Evolutionary conservation across 1,139 yeast species (phyloP).

Genomic region (Scheffersomyces parashehatae): DNA sequence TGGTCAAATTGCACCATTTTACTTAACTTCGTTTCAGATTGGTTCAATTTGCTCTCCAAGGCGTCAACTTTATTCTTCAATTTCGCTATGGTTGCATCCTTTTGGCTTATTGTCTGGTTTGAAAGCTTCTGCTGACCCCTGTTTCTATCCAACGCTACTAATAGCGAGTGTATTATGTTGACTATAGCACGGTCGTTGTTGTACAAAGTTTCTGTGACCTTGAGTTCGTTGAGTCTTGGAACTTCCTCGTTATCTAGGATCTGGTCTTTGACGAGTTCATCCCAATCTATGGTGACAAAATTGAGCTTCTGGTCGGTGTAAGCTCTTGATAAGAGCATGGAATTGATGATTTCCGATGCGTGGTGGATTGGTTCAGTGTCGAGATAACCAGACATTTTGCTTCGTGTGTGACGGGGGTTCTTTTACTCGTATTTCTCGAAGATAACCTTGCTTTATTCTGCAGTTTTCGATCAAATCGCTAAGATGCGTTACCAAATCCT

Average conservation of each 20-base stretch:
- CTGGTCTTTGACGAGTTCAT: conserved; percentile 20
- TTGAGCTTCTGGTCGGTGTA: conserved; percentile 34
- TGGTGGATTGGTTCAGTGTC: conserved; percentile 36
- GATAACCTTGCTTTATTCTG: no score
- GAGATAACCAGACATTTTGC: conserved; percentile 2
- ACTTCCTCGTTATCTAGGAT: neutral
- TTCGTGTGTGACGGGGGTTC: no score
- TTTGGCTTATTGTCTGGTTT: conserved; percentile 28
- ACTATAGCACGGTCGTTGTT: conserved; percentile 46
- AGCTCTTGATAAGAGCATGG: conserved; percentile 38
- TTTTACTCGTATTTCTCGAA: no score
- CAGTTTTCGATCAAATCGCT: no score
- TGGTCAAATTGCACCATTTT: conserved; percentile 19
- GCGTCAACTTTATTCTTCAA: conserved; percentile 24
- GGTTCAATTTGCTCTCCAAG: conserved; percentile 20
- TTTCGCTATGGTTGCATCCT: conserved; percentile 31
- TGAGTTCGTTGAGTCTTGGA: conserved; percentile 8
- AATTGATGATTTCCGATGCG: conserved; percentile 42
- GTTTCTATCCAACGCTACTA: conserved; percentile 41
- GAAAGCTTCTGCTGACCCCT: conserved; percentile 35
- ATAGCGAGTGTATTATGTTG: conserved; percentile 42
- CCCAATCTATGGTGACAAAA: conserved; percentile 40
- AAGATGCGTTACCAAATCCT: no score
- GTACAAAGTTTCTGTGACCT: conserved; percentile 32
- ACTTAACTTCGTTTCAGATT: conserved; percentile 15